A percentile compares a stretch with the other conserved stretches of the same genome.
Conservation (phyloP, 1,284 basidiomycete genomes). For the Apiotrichum veenhuisii region DNA sequence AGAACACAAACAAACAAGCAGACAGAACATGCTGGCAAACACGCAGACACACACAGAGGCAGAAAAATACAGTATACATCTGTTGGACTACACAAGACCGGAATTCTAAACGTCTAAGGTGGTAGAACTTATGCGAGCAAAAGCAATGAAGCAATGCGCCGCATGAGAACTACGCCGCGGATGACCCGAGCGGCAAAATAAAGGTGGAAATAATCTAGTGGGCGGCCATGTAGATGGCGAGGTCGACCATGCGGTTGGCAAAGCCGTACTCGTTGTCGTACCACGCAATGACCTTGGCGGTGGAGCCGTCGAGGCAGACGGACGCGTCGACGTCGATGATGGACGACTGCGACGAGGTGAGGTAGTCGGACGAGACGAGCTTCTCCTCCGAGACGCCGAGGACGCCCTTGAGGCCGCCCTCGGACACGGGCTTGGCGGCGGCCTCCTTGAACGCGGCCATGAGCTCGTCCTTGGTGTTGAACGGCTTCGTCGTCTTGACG, state of each 20-base stretch:
- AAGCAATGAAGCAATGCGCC: not conserved
- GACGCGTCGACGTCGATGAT: slow-evolving; percentile 48
- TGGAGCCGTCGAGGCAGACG: slow-evolving; percentile 37
- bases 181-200: not conserved
- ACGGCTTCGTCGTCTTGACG: slow-evolving; percentile 42
- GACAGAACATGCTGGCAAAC: not conserved
- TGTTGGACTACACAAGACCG: not conserved
- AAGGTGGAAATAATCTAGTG: too few relatives aligned
- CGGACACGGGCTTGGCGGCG: slow-evolving; percentile 21
- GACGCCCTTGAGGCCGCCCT: slow-evolving; percentile 34
- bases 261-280: slow-evolving; percentile 50
- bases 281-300: slow-evolving; percentile 49
- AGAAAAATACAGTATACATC: not conserved
- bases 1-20: not conserved
- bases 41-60: not conserved
- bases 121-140: not conserved
- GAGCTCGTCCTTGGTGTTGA: slow-evolving; percentile 43
- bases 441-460: slow-evolving; percentile 44
- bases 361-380: slow-evolving; percentile 50
- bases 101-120: not conserved
- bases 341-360: slow-evolving; percentile 37
- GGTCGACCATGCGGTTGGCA: slow-evolving; percentile 23
- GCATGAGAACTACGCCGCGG: not conserved
- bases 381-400: slow-evolving; percentile 48
- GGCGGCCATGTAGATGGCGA: slow-evolving; percentile 18